Conservation (phyloP, 2,329 filamentous ascomycete genomes). For the Fusarium duplospermum region DNA sequence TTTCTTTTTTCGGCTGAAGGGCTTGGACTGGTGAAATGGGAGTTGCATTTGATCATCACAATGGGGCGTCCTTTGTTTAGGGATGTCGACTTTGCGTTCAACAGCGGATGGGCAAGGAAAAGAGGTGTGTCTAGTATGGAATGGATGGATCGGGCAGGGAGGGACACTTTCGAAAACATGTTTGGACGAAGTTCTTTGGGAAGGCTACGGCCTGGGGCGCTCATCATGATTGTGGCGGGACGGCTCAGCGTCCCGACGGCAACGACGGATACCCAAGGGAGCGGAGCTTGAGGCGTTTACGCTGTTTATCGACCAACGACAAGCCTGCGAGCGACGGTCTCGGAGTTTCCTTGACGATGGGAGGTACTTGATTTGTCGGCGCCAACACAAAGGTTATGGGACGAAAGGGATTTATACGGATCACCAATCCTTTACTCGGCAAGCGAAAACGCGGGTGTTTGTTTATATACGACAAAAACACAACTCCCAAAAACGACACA, state of each 20-base stretch:
- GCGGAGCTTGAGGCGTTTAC: slow-evolving; percentile 40
- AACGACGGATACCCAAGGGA: slow-evolving; percentile 43
- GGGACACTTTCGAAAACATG: slow-evolving; percentile 26
- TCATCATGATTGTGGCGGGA: slow-evolving; percentile 27
- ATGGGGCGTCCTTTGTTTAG: slow-evolving; percentile 38
- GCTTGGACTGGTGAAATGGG: slow-evolving; percentile 36
- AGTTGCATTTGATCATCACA: slow-evolving; percentile 45
- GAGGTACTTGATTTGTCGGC: slow-evolving; percentile 40
- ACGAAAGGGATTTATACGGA: slow-evolving; percentile 24
- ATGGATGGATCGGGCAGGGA: slow-evolving; percentile 18
- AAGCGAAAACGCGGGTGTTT: slow-evolving; percentile 33
- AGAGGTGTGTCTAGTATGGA: slow-evolving; percentile 23
- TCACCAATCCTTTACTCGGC: slow-evolving; percentile 23
- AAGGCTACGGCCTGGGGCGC: slow-evolving; percentile 31
- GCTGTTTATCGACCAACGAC: slow-evolving; percentile 29
- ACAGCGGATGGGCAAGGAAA: slow-evolving; percentile 28
- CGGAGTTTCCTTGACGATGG: slow-evolving; percentile 33
- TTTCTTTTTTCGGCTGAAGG: slow-evolving; percentile 39
- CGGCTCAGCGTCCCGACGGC: slow-evolving; percentile 20
- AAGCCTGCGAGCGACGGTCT: slow-evolving; percentile 34
- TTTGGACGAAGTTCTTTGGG: slow-evolving; percentile 26
- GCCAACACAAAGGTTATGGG: slow-evolving; percentile 27
- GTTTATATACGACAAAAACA: slow-evolving; percentile 29
- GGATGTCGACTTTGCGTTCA: slow-evolving; percentile 39
- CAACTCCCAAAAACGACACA: slow-evolving; percentile 21